Conservation (phyloP, 2,329 filamentous ascomycete genomes). For the Penicillium sp. region DNA sequence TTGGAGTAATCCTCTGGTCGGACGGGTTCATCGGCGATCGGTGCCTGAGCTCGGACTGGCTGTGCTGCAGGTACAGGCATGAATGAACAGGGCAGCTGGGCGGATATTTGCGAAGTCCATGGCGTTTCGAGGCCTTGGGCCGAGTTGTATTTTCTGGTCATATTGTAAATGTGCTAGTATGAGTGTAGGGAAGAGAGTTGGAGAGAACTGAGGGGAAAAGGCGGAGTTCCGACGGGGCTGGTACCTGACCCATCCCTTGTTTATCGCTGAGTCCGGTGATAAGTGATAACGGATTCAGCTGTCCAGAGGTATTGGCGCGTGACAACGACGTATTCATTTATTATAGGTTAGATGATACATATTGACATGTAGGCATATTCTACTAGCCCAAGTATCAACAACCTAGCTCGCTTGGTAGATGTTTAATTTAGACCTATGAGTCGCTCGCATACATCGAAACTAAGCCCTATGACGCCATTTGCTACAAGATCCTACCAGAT, state of each 20-base stretch:
- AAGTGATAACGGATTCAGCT: slow-evolving; percentile 8
- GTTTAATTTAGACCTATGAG: neutral
- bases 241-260: slow-evolving; percentile 11
- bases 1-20: slow-evolving; percentile 65
- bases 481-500: neutral
- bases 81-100: slow-evolving; percentile 24
- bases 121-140: slow-evolving; percentile 24
- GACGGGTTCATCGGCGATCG: slow-evolving; percentile 21
- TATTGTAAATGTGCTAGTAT: slow-evolving; percentile 12
- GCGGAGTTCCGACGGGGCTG: slow-evolving; percentile 16
- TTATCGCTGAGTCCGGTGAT: slow-evolving; percentile 18
- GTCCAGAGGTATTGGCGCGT: no score
- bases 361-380: neutral
- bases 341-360: neutral
- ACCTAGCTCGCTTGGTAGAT: neutral
- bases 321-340: neutral
- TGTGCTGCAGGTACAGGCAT: slow-evolving; percentile 12
- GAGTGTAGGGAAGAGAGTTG: slow-evolving; percentile 5
- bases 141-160: slow-evolving; percentile 31
- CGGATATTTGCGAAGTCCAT: slow-evolving; percentile 30
- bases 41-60: slow-evolving; percentile 13
- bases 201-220: slow-evolving; percentile 18
- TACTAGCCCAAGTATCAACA: no score
- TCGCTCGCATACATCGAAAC: neutral
- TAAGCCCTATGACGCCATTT: neutral